A percentile compares a stretch with the other conserved stretches of the same genome.
Conservation (phyloP, 2,329 filamentous ascomycete species). For the Aspergillus carbonarius region DNA sequence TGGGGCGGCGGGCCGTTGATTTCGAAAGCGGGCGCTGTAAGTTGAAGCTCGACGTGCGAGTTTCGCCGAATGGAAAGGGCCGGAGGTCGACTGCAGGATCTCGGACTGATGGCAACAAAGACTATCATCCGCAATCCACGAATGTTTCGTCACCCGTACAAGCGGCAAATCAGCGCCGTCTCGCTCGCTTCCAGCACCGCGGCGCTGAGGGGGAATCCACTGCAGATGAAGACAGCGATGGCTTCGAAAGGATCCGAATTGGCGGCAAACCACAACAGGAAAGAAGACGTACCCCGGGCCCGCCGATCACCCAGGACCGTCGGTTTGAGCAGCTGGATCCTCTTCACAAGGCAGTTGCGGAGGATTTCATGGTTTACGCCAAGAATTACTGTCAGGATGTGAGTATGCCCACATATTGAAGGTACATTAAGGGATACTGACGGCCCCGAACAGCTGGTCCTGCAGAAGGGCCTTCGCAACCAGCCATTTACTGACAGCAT, state of each 20-base stretch:
- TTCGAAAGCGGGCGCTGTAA: conserved; percentile 46
- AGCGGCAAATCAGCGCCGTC: conserved; percentile 41
- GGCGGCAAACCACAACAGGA: conserved; percentile 31
- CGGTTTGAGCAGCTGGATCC: conserved; percentile 44
- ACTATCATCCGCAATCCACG: conserved; percentile 60
- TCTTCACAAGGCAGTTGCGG: conserved; percentile 45
- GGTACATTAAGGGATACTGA: background rate
- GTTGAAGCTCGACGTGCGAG: conserved; percentile 56
- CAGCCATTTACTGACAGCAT: conserved; percentile 49
- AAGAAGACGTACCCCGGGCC: conserved; percentile 37
- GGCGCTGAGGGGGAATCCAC: conserved; percentile 23
- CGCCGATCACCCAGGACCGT: conserved; percentile 48
- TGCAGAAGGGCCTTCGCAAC: conserved; percentile 44
- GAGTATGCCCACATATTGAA: conserved; percentile 10
- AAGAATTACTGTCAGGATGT: conserved; percentile 46
- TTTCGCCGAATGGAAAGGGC: conserved; percentile 44
- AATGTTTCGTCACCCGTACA: conserved; percentile 66
- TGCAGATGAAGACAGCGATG: conserved; percentile 43
- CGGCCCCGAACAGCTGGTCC: conserved; percentile 38
- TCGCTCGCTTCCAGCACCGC: conserved; percentile 27
- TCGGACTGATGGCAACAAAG: conserved; percentile 35
- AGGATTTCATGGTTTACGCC: conserved; percentile 49
- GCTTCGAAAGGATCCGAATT: conserved; percentile 43
- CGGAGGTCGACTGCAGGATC: conserved; percentile 29
- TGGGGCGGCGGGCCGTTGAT: conserved; percentile 46